Conservation (phyloP, 2,329 filamentous ascomycete species). For the Arthroderma sp. region DNA sequence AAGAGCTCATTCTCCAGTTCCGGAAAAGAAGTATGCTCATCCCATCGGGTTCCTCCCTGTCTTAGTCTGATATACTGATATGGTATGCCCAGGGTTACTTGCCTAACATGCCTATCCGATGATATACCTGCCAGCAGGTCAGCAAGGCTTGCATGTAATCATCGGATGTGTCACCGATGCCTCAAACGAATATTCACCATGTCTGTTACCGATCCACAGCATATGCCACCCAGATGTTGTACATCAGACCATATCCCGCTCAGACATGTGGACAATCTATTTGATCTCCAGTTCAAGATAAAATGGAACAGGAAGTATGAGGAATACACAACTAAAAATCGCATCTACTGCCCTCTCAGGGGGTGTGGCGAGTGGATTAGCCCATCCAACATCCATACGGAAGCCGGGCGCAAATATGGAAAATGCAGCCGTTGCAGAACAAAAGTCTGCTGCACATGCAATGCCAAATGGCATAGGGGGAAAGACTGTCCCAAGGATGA, state of each 20-base stretch:
- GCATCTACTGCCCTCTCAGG: constrained; percentile 61
- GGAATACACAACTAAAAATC: constrained; percentile 60
- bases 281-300: constrained; percentile 60
- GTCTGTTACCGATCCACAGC: constrained; percentile 60
- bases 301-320: constrained; percentile 69
- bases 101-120: constrained; percentile 56
- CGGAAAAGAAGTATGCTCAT: no score
- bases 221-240: constrained; percentile 80
- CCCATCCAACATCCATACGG: constrained; percentile 51
- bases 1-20: no score
- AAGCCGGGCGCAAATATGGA: constrained; percentile 49
- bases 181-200: constrained; percentile 61
- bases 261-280: constrained; percentile 61
- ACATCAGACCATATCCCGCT: constrained; percentile 58
- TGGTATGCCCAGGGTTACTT: constrained; percentile 45
- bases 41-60: no score
- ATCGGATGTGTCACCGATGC: constrained; percentile 69
- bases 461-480: constrained; percentile 57
- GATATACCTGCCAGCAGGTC: constrained; percentile 51
- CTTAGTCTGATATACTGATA: no score
- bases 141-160: constrained; percentile 61
- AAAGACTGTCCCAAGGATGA: constrained; percentile 52
- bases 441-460: constrained; percentile 62
- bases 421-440: constrained; percentile 58
- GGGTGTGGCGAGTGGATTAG: constrained; percentile 71